Percentiles rank a stretch among this genome's conserved stretches.
Conservation (phyloP, 2,329 filamentous ascomycete species). For the Claviceps humidiphila region DNA sequence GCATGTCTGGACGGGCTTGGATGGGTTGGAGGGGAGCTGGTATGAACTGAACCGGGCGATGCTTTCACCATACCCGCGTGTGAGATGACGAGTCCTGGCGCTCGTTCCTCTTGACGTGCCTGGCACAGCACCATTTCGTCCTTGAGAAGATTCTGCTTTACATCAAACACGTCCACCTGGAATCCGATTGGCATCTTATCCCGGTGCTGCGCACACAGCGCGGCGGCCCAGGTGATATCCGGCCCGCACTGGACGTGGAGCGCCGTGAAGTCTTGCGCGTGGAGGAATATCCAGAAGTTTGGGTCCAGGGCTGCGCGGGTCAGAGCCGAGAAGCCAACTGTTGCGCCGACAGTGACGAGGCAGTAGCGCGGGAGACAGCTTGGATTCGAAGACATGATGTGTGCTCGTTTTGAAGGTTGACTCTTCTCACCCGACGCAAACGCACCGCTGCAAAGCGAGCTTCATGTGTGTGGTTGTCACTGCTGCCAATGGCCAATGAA, state of each 20-base stretch:
- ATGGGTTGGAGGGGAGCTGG: too few relatives aligned
- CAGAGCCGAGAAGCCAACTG: conserved; percentile 65
- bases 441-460: too few relatives aligned
- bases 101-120: conserved; percentile 28
- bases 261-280: conserved; percentile 49
- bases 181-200: conserved; percentile 15
- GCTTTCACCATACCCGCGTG: conserved; percentile 56
- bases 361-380: conserved; percentile 30
- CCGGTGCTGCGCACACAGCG: conserved; percentile 9
- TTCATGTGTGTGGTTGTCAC: too few relatives aligned
- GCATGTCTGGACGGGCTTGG: too few relatives aligned
- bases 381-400: conserved; percentile 4
- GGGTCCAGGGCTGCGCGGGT: conserved; percentile 51
- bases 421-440: neutral
- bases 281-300: conserved; percentile 49
- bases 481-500: too few relatives aligned
- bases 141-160: conserved; percentile 20
- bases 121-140: conserved; percentile 43
- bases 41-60: neutral
- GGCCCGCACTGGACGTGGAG: conserved; percentile 73
- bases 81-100: conserved; percentile 65
- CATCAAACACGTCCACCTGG: conserved; percentile 18
- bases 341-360: conserved; percentile 87
- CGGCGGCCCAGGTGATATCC: conserved; percentile 32
- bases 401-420: too few relatives aligned